Evolutionary conservation across 306 rosid genomes (phyloP).

Genomic region (Alnus glutinosa): DNA sequence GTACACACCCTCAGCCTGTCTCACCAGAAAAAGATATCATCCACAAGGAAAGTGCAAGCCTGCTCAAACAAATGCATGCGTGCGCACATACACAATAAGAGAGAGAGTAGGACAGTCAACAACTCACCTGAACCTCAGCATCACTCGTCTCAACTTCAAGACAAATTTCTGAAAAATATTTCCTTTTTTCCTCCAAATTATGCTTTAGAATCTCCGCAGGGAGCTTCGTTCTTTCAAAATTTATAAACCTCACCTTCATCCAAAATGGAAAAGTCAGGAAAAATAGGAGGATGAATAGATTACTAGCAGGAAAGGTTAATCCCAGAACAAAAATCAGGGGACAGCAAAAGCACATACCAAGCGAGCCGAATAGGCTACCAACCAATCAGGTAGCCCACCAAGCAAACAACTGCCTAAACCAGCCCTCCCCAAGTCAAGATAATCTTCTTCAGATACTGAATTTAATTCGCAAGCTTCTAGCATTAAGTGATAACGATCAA

Average conservation of each 20-base stretch:
- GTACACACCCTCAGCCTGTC: conserved; percentile 97
- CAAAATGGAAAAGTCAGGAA: conserved; percentile 32
- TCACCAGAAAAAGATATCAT: conserved; percentile 25
- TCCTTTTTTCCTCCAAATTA: conserved; percentile 85
- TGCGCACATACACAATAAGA: background rate
- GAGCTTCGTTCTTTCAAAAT: conserved; percentile 91
- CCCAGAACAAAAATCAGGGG: conserved; percentile 13
- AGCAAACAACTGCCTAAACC: conserved; percentile 98
- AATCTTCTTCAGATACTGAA: conserved; percentile 84
- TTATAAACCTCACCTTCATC: conserved; percentile 88
- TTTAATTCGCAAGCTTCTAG: conserved; percentile 89
- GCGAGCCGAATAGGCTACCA: conserved; percentile 94
- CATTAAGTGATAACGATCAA: conserved; percentile 83
- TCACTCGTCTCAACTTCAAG: conserved; percentile 95
- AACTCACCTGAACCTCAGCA: conserved; percentile 90
- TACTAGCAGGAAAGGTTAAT: conserved; percentile 8
- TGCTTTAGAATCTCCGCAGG: conserved; percentile 86
- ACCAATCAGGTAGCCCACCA: conserved; percentile 96
- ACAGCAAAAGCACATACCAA: conserved; percentile 56
- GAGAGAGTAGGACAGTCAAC: conserved; percentile 13
- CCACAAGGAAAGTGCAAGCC: background rate
- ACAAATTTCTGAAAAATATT: conserved; percentile 82
- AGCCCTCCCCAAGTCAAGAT: conserved; percentile 86
- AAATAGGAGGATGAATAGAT: conserved; percentile 17
- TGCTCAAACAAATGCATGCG: background rate